These are phyloP conservation scores for Sarocladium strictum DNA, from an alignment of 2,329 filamentous ascomycete genomes.

Conservation along the genomic window DNA sequence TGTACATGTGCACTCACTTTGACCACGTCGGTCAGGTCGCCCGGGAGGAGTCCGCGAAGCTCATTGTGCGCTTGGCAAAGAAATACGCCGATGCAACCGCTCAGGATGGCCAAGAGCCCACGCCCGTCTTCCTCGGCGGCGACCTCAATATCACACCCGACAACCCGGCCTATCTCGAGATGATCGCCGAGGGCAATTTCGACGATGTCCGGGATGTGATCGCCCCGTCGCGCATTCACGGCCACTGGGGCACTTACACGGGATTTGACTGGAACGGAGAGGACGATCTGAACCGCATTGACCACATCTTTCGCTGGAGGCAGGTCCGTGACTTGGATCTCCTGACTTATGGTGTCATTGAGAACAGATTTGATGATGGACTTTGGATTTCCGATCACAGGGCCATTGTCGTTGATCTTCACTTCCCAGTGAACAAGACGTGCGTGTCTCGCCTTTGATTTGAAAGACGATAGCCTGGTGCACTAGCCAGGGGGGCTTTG, in stretches of 20 bases:
- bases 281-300: slow-evolving; percentile 17
- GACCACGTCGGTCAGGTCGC: slow-evolving; percentile 39
- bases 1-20: slow-evolving; percentile 47
- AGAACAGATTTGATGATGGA: slow-evolving; percentile 20
- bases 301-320: slow-evolving; percentile 21
- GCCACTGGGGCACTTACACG: slow-evolving; percentile 24
- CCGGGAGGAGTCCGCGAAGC: slow-evolving; percentile 34
- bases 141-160: slow-evolving; percentile 26
- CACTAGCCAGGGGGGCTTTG: too few species aligned
- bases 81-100: slow-evolving; percentile 17
- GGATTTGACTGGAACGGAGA: slow-evolving; percentile 17
- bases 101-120: slow-evolving; percentile 1
- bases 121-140: slow-evolving; percentile 25
- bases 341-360: neutral
- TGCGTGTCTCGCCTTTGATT: neutral
- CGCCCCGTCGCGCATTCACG: slow-evolving; percentile 17
- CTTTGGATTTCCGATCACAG: slow-evolving; percentile 28
- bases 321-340: slow-evolving; percentile 16
- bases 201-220: slow-evolving; percentile 20
- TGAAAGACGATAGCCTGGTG: too few species aligned
- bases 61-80: slow-evolving; percentile 25
- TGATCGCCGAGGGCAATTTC: slow-evolving; percentile 19
- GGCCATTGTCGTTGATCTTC: slow-evolving; percentile 22
- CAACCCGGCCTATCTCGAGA: slow-evolving; percentile 15
- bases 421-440: neutral